Conservation (phyloP, 1,284 basidiomycete species). For the Papiliotrema flavescens region DNA sequence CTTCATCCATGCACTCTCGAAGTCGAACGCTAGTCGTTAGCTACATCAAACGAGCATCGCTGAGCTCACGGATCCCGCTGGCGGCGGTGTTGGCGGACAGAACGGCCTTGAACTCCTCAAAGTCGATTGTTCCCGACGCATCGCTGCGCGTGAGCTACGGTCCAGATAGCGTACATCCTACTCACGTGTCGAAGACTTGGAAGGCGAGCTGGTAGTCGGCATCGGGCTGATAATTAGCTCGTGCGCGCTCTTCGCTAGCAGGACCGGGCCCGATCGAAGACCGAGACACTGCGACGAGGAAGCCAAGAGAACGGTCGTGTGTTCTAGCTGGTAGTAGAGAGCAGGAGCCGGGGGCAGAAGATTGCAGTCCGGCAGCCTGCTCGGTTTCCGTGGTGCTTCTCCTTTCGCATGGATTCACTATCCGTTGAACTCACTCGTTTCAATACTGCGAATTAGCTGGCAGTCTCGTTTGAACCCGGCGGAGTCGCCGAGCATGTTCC, state of each 20-base stretch:
- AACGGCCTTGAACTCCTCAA: conserved; percentile 88
- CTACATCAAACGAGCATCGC: background rate
- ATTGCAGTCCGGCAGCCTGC: no score
- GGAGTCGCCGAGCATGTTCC: background rate
- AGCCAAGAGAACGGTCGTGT: no score
- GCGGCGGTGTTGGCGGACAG: conserved; percentile 68
- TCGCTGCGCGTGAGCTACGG: conserved; percentile 56
- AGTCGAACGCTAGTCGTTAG: conserved; percentile 65
- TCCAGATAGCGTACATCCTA: conserved; percentile 13
- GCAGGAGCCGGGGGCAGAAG: no score
- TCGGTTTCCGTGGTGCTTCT: no score
- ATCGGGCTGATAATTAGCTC: conserved; percentile 60
- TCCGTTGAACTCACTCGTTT: conserved; percentile 31
- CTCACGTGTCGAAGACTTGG: conserved; percentile 90
- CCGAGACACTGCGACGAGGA: no score
- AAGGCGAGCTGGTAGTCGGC: conserved; percentile 96
- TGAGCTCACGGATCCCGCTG: conserved; percentile 59
- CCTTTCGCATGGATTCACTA: background rate
- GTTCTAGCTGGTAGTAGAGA: no score
- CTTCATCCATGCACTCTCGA: conserved; percentile 92
- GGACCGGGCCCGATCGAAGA: no score
- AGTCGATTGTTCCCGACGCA: conserved; percentile 80
- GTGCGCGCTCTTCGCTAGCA: no score
- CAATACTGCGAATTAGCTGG: conserved; percentile 25
- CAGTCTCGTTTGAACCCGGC: background rate